phyloP scores from a whole-genome alignment of 75 land plant genomes.

The Chamaecyparis obtusa region DNA sequence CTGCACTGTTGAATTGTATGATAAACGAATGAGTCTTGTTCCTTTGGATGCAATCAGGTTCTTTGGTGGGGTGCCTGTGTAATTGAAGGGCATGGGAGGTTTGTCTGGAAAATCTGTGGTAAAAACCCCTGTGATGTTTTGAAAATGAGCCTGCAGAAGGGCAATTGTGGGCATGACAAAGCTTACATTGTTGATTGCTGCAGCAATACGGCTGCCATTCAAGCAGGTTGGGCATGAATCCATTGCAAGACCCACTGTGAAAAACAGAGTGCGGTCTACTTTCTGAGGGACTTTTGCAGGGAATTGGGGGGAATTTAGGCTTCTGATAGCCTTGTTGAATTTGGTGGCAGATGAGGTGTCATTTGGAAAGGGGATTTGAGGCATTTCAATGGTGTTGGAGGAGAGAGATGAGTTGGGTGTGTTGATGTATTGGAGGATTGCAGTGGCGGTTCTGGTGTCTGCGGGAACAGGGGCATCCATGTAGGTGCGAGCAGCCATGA shows the following conservation, averaged over 20 bases:
- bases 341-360: constrained; percentile 30
- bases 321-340: constrained; percentile 27
- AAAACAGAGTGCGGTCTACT: constrained; percentile 34
- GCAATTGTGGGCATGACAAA: constrained; percentile 40
- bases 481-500: constrained; percentile 48
- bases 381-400: constrained; percentile 14
- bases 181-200: constrained; percentile 48
- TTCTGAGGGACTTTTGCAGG: constrained; percentile 41
- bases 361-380: constrained; percentile 29
- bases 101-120: constrained; percentile 45
- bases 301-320: constrained; percentile 25
- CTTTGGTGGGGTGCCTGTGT: constrained; percentile 34
- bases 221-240: constrained; percentile 29
- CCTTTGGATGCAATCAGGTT: constrained; percentile 23
- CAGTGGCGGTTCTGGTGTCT: constrained; percentile 35
- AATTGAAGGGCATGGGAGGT: constrained; percentile 37
- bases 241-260: constrained; percentile 39
- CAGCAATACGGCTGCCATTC: constrained; percentile 21
- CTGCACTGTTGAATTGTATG: constrained; percentile 50
- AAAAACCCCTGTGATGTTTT: constrained; percentile 31
- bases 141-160: constrained; percentile 49
- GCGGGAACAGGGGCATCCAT: constrained; percentile 30
- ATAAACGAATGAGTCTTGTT: constrained; percentile 28
- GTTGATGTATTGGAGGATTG: constrained; percentile 34
- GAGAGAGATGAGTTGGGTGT: constrained; percentile 4